These are phyloP conservation scores for Tricholoma hemisulphureum DNA, from an alignment of 768 basidiomycete species.

Conservation along the genomic window DNA sequence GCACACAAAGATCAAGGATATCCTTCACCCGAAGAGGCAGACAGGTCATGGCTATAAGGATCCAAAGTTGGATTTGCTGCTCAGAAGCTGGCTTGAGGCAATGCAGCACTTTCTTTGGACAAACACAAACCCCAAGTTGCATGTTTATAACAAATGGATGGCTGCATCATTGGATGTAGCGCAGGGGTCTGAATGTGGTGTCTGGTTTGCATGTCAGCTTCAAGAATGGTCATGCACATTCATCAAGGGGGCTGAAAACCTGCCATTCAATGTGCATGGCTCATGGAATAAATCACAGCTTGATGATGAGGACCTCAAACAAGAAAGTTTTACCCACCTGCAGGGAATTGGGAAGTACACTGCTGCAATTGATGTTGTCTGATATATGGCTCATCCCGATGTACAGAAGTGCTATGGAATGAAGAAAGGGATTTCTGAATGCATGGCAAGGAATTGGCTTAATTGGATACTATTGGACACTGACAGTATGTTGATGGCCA, in stretches of 20 bases:
- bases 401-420: constrained; percentile 10
- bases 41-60: constrained; percentile 7
- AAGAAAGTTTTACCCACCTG: constrained; percentile 11
- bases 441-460: constrained; percentile 28
- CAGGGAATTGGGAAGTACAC: constrained; percentile 20
- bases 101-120: constrained; percentile 6
- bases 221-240: constrained; percentile 3
- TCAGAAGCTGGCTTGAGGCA: not conserved
- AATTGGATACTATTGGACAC: constrained; percentile 18
- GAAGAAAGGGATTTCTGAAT: constrained; percentile 15
- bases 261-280: constrained; percentile 2
- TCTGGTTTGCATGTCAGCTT: constrained; percentile 6
- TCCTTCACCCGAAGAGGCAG: not conserved
- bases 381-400: constrained; percentile 12
- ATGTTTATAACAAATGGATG: constrained; percentile 3
- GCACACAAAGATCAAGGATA: constrained; percentile 1
- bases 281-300: constrained; percentile 8
- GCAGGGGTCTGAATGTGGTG: not conserved
- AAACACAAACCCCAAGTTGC: constrained; percentile 1
- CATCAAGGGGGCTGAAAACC: not conserved
- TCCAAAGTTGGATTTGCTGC: constrained; percentile 6
- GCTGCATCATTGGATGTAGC: constrained; percentile 2
- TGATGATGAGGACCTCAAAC: constrained; percentile 14
- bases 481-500: constrained; percentile 31
- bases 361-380: constrained; percentile 17